A percentile compares a stretch with the other conserved stretches of the same genome.
Evolutionary conservation across 768 basidiomycete species (phyloP).

Genomic region (Suillus spraguei): DNA sequence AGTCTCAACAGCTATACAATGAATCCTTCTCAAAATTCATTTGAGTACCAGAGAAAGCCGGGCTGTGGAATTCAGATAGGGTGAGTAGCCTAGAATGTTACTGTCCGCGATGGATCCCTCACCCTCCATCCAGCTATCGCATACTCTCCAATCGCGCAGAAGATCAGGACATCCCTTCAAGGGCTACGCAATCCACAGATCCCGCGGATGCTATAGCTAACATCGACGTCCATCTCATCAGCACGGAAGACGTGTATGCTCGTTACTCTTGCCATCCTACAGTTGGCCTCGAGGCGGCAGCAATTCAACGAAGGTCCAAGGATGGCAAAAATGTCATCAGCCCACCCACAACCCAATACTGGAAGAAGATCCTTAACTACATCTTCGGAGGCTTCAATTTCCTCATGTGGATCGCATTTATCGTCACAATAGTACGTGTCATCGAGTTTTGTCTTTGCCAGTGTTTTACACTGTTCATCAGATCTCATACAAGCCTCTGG

Average conservation of each 20-base stretch:
- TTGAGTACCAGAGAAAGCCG: conserved; percentile 13
- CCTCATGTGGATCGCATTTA: conserved; percentile 56
- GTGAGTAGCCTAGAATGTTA: no score
- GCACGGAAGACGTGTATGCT: conserved; percentile 42
- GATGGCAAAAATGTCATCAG: conserved; percentile 52
- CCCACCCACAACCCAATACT: conserved; percentile 48
- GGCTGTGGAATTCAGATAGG: conserved; percentile 36
- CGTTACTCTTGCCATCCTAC: conserved; percentile 45
- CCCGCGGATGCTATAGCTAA: conserved; percentile 42
- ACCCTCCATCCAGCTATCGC: conserved; percentile 40
- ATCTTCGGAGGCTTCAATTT: conserved; percentile 62
- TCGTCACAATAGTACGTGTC: conserved; percentile 44
- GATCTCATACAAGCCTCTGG: conserved; percentile 56
- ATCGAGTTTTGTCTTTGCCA: not conserved
- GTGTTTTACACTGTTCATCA: conserved; percentile 25
- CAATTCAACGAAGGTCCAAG: conserved; percentile 41
- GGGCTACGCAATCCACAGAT: conserved; percentile 27
- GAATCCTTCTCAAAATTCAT: conserved; percentile 16
- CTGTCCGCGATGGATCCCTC: no score
- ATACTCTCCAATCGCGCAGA: conserved; percentile 49
- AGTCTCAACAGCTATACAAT: not conserved
- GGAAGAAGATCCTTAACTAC: conserved; percentile 53
- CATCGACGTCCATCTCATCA: conserved; percentile 52
- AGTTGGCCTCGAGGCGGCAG: conserved; percentile 48
- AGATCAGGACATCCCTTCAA: conserved; percentile 24